Evolutionary conservation across 164 flowering plant species (phyloP), one percentile per base, ranked within the genome.

Genomic region (Cinnamomum chago): DNA sequence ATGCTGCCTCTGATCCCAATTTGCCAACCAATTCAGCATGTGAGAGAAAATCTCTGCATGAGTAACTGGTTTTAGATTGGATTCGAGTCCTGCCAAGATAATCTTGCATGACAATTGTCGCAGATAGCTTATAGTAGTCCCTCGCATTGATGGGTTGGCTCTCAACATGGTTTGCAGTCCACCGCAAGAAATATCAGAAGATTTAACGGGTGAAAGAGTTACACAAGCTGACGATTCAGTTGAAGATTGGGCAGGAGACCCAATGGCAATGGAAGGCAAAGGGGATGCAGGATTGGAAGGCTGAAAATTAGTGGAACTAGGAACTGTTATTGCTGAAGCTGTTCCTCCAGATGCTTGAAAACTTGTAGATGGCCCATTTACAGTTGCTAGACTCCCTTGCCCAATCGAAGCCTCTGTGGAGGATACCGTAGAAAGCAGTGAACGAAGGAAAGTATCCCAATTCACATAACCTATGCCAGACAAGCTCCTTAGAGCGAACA

Each of bases 91-190:
- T 35, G 75, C 80, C 72, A 96, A 83, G 75, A 96, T 90, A 75
- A 96, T 91, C 84, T 89, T 92, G 86, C 99, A 96, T 73, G 94
- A 86, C n/a, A 94, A 83, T 78, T 90, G 97, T 20, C 98, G 95
- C 35, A 93, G 82, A 83, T 90, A 86, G 86, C 92, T 92, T 62
- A 90, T 75, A 27, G 89, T 87, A 83, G 82, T 85, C 79, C 88
- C 89, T 77, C 86, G 82, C 15, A 78, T 33, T 23, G 84, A 80
- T 62, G 81, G 68, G 80, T 78, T 82, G n/a, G 79, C 75, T 78
- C 87, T 86, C 58, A 81, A 58, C 24, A 73, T 35, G 47, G 80
- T 75, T 65, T 79, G 90, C 58, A 81, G 90, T 62, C 82, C 89
- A 62, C 28, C 71, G 69, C 78, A 58, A 33, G 87, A 75, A 58